Evolutionary conservation across 306 rosid species (phyloP), one percentile per base, ranked within the genome.

Genomic region (Rosa rugosa): DNA sequence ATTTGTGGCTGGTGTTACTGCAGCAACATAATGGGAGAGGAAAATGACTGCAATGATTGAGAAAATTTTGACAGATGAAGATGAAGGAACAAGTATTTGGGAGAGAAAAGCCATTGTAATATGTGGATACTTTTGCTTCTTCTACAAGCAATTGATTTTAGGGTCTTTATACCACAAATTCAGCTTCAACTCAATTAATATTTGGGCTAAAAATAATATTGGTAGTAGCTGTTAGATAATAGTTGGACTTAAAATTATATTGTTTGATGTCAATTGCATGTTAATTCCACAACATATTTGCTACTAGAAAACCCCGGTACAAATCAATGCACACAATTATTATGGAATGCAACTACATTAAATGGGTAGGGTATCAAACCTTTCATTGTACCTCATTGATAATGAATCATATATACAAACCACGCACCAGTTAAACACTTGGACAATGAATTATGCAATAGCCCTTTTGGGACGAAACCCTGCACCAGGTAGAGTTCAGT

Each of bases 1-100:
- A 12, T 86, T 82, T 36, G 41, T 71, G 42, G 85, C 81, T 47
- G 82, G 51, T 25, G 40, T 54, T 41, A 57, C 51, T 11, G 45
- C 47, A 13, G 54, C 83, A 41, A n/a, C 70, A 66, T 62, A 18
- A 20, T 62, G 64, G 20, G 49, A 64, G 44, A 31, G 63, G 83
- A 72, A 41, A 11, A 36, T 63, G 0, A 13, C 40, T 5, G 27
- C 4, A 75, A 75, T 44, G 72, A 77, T 17, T 18, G 7, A 65
- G 23, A 77, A 75, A 71, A 79, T 56, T 73, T 67, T 76, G 74
- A 44, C 2, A 56, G 67, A 23, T 70, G 36, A 71, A 13, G 38
- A 38, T 46, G 79, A 75, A 31, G 67, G 66, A 56, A 68, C 11
- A 79, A 25, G 4, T 10, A 9, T 22, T 59, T 25, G 70, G 56